A percentile compares a stretch with the other conserved stretches of the same genome.
phyloP scores from a whole-genome alignment of 345 rosid genomes.

The Geranium rotundifolium region DNA sequence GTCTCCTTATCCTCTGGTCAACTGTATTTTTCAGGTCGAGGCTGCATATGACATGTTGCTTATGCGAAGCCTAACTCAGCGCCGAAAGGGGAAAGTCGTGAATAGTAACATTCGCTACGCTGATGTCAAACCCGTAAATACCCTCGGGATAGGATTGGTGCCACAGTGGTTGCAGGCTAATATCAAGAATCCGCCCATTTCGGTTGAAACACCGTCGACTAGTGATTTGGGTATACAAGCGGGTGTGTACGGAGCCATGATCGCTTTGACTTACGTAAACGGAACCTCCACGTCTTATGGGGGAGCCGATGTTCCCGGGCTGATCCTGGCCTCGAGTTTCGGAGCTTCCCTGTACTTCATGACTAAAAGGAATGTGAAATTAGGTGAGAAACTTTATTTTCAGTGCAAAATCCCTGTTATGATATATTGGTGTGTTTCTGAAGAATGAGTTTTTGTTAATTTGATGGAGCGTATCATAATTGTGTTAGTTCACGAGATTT shows the following conservation, averaged over 20 bases:
- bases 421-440: background rate
- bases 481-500: background rate
- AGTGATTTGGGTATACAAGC: constrained; percentile 67
- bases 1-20: constrained; percentile 2
- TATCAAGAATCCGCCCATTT: constrained; percentile 47
- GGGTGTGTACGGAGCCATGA: constrained; percentile 85
- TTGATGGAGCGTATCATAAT: background rate
- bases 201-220: constrained; percentile 64
- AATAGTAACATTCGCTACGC: constrained; percentile 72
- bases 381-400: constrained; percentile 40
- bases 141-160: constrained; percentile 39
- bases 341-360: constrained; percentile 92
- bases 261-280: constrained; percentile 68
- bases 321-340: constrained; percentile 66
- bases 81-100: constrained; percentile 77
- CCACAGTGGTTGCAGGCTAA: constrained; percentile 67
- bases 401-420: background rate
- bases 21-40: constrained; percentile 45
- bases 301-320: constrained; percentile 81
- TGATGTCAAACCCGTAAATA: constrained; percentile 59
- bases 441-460: background rate
- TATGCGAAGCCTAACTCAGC: constrained; percentile 85
- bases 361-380: constrained; percentile 68
- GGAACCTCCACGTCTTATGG: constrained; percentile 45
- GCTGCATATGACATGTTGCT: constrained; percentile 98